phyloP scores from a whole-genome alignment of 1,139 yeast genomes.

The Oligophagozyma castellii region DNA sequence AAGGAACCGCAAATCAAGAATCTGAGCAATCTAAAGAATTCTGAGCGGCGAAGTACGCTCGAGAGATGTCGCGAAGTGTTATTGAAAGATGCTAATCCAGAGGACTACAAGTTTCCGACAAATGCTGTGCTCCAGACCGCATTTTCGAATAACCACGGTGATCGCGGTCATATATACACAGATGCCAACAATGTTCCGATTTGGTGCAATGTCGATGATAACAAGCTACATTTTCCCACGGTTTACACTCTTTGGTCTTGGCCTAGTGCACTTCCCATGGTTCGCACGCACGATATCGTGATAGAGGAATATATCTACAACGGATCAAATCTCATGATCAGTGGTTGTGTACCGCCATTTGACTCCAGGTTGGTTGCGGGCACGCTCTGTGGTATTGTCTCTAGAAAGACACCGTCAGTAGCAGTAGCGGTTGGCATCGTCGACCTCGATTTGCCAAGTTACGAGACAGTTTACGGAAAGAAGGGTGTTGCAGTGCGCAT shows the following conservation, averaged over 20 bases:
- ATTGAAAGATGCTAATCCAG: conserved; percentile 24
- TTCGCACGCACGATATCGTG: conserved; percentile 64
- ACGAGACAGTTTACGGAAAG: conserved; percentile 35
- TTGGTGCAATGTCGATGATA: conserved; percentile 51
- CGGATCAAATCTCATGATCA: conserved; percentile 87
- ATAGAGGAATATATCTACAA: conserved; percentile 38
- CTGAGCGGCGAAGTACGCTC: conserved; percentile 59
- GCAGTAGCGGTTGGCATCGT: conserved; percentile 69
- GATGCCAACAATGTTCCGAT: conserved; percentile 54
- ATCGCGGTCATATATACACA: conserved; percentile 48
- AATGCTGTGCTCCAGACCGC: conserved; percentile 49
- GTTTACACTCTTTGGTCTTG: conserved; percentile 59
- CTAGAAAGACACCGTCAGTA: conserved; percentile 44
- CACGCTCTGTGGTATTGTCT: conserved; percentile 58
- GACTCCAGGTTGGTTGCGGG: conserved; percentile 35
- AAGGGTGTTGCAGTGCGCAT: conserved; percentile 58
- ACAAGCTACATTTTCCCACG: conserved; percentile 49
- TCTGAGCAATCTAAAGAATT: conserved; percentile 63
- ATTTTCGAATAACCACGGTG: conserved; percentile 32
- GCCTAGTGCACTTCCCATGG: conserved; percentile 50
- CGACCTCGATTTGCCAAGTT: conserved; percentile 34
- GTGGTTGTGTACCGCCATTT: conserved; percentile 78
- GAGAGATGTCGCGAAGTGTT: conserved; percentile 28
- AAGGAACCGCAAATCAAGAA: conserved; percentile 59
- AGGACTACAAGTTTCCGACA: conserved; percentile 43